These are phyloP conservation scores for Suillus cothurnatus DNA, from an alignment of 768 basidiomycete genomes.

Conservation along the genomic window DNA sequence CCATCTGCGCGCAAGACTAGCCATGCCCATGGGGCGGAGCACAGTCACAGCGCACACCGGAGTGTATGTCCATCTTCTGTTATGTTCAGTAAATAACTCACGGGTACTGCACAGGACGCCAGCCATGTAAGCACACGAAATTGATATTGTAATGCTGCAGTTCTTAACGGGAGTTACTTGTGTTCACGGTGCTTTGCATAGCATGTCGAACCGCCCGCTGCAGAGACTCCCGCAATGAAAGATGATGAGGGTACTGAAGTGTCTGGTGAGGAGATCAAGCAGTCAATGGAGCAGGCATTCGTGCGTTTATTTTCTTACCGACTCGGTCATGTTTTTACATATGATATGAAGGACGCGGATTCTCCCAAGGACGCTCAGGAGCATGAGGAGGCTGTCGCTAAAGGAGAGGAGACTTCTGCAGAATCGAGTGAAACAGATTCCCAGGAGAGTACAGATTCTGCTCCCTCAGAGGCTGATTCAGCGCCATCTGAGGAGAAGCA, in stretches of 20 bases:
- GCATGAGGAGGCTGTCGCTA: constrained; percentile 24
- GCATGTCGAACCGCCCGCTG: constrained; percentile 16
- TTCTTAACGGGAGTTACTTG: constrained; percentile 7
- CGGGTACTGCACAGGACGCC: constrained; percentile 15
- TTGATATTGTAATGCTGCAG: constrained; percentile 4
- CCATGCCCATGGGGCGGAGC: constrained; percentile 23
- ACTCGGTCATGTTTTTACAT: constrained; percentile 6
- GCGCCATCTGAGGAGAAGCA: not conserved
- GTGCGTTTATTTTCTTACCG: constrained; percentile 19
- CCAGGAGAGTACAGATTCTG: not conserved
- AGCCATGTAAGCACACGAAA: constrained; percentile 19
- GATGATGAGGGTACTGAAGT: constrained; percentile 36
- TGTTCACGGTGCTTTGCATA: constrained; percentile 14
- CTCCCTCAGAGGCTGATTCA: not conserved
- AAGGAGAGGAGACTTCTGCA: not conserved
- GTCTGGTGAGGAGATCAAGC: constrained; percentile 32
- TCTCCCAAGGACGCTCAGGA: constrained; percentile 35
- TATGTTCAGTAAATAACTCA: constrained; percentile 6
- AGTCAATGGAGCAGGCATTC: constrained; percentile 29
- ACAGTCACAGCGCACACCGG: constrained; percentile 15
- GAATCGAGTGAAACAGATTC: not conserved
- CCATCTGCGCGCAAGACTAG: constrained; percentile 28
- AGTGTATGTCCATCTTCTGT: constrained; percentile 21
- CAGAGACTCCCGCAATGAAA: constrained; percentile 16
- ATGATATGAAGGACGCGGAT: constrained; percentile 28